Conservation (phyloP, 2,329 filamentous ascomycete species). For the Verticillium isaacii region DNA sequence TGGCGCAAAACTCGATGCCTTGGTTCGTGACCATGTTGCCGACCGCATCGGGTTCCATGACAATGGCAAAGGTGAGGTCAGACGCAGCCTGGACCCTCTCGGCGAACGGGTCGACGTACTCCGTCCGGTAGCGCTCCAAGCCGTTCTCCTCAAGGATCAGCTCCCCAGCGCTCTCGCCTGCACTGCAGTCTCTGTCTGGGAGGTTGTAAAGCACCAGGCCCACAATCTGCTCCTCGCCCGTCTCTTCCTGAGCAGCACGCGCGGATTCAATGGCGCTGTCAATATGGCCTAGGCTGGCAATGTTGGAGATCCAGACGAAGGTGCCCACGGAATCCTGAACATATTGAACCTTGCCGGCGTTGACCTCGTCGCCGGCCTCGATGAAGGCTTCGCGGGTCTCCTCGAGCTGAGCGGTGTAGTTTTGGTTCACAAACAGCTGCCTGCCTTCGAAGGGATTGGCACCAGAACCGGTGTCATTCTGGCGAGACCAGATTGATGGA, state of each 20-base stretch:
- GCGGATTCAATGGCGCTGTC: slow-evolving; percentile 32
- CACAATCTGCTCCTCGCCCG: slow-evolving; percentile 32
- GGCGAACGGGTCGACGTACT: slow-evolving; percentile 33
- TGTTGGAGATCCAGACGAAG: slow-evolving; percentile 37
- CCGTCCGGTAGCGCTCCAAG: slow-evolving; percentile 32
- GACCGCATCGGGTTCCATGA: slow-evolving; percentile 39
- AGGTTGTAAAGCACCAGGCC: slow-evolving; percentile 40
- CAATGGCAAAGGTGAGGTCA: slow-evolving; percentile 35
- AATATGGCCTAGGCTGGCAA: slow-evolving; percentile 29
- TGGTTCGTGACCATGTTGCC: slow-evolving; percentile 37
- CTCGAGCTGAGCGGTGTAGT: slow-evolving; percentile 35
- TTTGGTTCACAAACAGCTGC: slow-evolving; percentile 41
- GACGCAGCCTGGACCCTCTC: slow-evolving; percentile 28
- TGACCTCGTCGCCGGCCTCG: slow-evolving; percentile 26
- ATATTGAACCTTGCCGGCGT: slow-evolving; percentile 30
- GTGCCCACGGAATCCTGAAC: slow-evolving; percentile 31
- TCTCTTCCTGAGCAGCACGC: slow-evolving; percentile 26
- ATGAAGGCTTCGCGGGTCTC: slow-evolving; percentile 30
- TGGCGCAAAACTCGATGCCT: slow-evolving; percentile 28
- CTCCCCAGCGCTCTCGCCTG: slow-evolving; percentile 36
- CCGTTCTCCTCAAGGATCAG: slow-evolving; percentile 29
- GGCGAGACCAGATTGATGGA: neutral
- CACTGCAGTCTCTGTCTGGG: slow-evolving; percentile 39
- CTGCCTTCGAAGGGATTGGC: slow-evolving; percentile 42
- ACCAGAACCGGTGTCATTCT: neutral